A percentile compares a stretch with the other conserved stretches of the same genome.
phyloP scores from a whole-genome alignment of 164 flowering plant species.

The Liquidambar formosana region DNA sequence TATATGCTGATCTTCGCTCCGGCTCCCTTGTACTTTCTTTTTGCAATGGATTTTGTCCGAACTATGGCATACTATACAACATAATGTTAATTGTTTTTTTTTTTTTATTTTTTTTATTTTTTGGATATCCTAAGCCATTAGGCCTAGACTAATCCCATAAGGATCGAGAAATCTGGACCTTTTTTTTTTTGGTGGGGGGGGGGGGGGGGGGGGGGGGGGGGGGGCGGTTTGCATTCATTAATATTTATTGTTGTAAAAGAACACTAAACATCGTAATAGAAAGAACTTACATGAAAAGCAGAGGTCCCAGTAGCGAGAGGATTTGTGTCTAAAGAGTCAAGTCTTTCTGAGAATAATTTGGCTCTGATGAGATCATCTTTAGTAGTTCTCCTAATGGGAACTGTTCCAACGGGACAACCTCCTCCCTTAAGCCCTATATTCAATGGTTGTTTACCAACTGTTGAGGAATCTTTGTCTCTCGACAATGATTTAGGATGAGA shows the following conservation, averaged over 20 bases:
- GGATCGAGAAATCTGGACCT: too few relatives aligned
- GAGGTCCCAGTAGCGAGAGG: neutral
- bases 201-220: too few relatives aligned
- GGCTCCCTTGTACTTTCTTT: neutral
- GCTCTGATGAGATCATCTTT: constrained; percentile 10
- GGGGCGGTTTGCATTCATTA: too few relatives aligned
- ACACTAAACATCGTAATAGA: too few relatives aligned
- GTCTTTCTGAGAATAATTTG: neutral
- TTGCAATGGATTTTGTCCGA: neutral
- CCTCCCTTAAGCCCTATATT: neutral
- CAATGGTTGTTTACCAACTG: neutral
- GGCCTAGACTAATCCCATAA: too few relatives aligned
- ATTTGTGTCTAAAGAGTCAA: neutral
- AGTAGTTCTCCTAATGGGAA: constrained; percentile 13
- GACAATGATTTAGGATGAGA: neutral
- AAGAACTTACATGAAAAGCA: neutral
- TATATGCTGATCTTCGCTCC: neutral
- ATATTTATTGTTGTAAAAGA: too few relatives aligned
- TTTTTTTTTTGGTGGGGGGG: too few relatives aligned
- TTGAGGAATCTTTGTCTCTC: neutral
- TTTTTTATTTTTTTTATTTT: too few relatives aligned
- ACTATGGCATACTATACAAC: neutral
- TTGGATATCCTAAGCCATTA: too few relatives aligned
- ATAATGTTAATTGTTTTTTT: neutral
- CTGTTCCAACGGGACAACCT: constrained; percentile 14